A percentile compares a stretch with the other conserved stretches of the same genome.
Evolutionary conservation across 495 filamentous ascomycete genomes (phyloP).

Genomic region (Talaromyces thailandensis): DNA sequence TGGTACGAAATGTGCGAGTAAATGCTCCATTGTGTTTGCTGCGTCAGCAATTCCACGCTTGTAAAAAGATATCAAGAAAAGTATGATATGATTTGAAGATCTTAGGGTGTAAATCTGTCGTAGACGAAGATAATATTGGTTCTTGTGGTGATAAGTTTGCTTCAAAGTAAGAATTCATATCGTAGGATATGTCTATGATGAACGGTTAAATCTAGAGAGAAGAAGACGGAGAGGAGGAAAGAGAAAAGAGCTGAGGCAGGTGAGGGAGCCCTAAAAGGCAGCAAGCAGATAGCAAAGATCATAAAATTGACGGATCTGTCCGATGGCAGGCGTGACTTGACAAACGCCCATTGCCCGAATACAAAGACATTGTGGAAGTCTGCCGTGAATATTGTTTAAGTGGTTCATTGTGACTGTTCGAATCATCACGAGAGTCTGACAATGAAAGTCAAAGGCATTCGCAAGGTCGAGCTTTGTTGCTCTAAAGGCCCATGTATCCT

Average conservation of each 20-base stretch:
- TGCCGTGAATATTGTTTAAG: not conserved
- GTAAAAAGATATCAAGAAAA: not conserved
- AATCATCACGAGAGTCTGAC: too few relatives aligned
- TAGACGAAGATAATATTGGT: not conserved
- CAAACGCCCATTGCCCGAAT: not conserved
- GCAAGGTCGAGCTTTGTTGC: not conserved
- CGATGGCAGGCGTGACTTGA: not conserved
- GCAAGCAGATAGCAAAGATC: not conserved
- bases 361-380: not conserved
- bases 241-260: not conserved
- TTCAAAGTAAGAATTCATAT: not conserved
- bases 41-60: not conserved
- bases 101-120: not conserved
- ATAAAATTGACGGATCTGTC: not conserved
- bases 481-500: not conserved
- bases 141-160: not conserved
- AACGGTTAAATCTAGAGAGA: not conserved
- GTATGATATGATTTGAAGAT: not conserved
- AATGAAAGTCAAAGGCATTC: too few relatives aligned
- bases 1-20: not conserved
- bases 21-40: not conserved
- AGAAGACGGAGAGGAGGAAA: not conserved
- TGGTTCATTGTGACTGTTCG: not conserved
- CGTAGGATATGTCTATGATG: not conserved
- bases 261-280: not conserved